phyloP scores from a whole-genome alignment of 257 asterid species.

The Lantana camara region DNA sequence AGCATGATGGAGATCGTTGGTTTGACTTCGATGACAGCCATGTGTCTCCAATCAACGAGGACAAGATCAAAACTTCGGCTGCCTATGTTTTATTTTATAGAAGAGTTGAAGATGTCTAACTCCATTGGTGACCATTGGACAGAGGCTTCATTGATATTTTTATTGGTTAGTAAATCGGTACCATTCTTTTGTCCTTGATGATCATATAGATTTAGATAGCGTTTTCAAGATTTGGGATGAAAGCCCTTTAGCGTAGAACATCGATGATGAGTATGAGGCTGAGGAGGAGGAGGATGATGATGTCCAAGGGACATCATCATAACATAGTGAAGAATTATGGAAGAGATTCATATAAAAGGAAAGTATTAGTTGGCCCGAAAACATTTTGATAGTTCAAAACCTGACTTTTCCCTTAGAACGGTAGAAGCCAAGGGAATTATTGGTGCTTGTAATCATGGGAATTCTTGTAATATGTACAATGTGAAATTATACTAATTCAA shows the following conservation, averaged over 20 bases:
- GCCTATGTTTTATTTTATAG: constrained; percentile 86
- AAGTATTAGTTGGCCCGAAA: constrained; percentile 21
- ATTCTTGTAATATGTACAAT: constrained; percentile 34
- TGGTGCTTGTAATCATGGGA: constrained; percentile 8
- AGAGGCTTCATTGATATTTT: constrained; percentile 29
- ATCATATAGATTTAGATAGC: constrained; percentile 35
- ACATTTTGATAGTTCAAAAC: constrained; percentile 29
- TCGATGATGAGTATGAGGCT: constrained; percentile 30
- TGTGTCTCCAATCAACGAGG: constrained; percentile 70
- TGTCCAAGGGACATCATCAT: constrained; percentile 33
- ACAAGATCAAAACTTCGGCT: constrained; percentile 84
- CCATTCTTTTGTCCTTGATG: constrained; percentile 48
- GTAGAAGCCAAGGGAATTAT: constrained; percentile 22
- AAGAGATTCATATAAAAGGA: constrained; percentile 33
- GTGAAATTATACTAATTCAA: constrained; percentile 21
- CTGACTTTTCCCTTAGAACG: constrained; percentile 10
- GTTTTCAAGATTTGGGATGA: constrained; percentile 31
- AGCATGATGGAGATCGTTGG: constrained; percentile 89
- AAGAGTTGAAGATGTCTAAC: constrained; percentile 63
- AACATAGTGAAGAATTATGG: constrained; percentile 41
- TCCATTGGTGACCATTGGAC: constrained; percentile 31
- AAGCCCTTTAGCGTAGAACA: constrained; percentile 36
- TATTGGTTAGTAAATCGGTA: constrained; percentile 29
- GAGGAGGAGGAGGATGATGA: no score
- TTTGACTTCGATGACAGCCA: constrained; percentile 89